Conservation (phyloP, 1,284 basidiomycete species). For the Ustilago hordei region DNA sequence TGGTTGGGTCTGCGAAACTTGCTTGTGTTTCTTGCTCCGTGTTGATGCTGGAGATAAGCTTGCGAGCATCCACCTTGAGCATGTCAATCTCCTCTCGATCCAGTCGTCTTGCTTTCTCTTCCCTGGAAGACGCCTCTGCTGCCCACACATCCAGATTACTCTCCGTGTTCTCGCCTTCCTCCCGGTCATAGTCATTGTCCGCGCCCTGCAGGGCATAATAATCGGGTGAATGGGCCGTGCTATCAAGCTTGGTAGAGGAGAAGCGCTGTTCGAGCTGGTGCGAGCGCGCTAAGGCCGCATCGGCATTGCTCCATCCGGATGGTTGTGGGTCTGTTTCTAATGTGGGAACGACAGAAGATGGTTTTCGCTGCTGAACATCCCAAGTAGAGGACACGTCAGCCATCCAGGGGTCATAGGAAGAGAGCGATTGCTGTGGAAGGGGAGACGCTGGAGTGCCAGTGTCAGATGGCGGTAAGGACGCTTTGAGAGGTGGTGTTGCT, state of each 20-base stretch:
- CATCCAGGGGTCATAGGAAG: slow-evolving; percentile 36
- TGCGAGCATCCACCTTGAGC: slow-evolving; percentile 43
- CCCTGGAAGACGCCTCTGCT: slow-evolving; percentile 29
- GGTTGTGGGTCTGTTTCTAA: slow-evolving; percentile 6
- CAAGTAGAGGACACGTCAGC: slow-evolving; percentile 19
- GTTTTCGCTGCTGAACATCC: neutral
- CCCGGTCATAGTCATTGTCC: neutral
- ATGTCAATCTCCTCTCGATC: slow-evolving; percentile 44
- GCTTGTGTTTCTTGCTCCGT: slow-evolving; percentile 24
- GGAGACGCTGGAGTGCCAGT: neutral
- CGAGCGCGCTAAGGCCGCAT: neutral
- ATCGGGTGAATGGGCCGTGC: neutral
- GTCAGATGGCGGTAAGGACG: neutral
- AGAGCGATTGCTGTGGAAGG: slow-evolving; percentile 8
- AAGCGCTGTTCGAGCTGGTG: slow-evolving; percentile 6
- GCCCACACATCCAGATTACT: slow-evolving; percentile 35
- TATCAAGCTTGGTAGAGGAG: slow-evolving; percentile 8
- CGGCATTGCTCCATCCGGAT: slow-evolving; percentile 15
- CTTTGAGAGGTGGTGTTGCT: neutral
- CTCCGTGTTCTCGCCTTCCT: slow-evolving; percentile 1
- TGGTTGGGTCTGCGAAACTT: slow-evolving; percentile 26
- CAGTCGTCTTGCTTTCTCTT: slow-evolving; percentile 27
- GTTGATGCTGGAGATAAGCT: slow-evolving; percentile 30
- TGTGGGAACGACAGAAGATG: neutral
- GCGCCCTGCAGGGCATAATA: neutral